Percentiles rank a stretch among this genome's conserved stretches.
These are phyloP conservation scores for Schizophyllum amplum DNA, from an alignment of 1,284 basidiomycete species.

Conservation along the genomic window DNA sequence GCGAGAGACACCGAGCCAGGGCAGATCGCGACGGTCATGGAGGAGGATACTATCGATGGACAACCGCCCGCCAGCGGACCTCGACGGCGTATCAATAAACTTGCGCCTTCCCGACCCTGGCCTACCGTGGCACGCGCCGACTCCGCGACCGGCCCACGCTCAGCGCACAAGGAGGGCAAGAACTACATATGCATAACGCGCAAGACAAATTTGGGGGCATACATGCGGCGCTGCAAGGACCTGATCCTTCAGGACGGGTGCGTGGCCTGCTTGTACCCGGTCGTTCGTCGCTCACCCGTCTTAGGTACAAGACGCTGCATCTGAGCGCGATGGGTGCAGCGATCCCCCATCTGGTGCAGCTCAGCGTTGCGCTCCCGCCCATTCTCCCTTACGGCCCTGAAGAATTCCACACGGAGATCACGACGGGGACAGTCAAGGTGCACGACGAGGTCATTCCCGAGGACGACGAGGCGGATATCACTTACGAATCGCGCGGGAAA, in stretches of 20 bases:
- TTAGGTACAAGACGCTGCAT: constrained; percentile 69
- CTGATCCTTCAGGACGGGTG: constrained; percentile 73
- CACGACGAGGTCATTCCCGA: constrained; percentile 74
- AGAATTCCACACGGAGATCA: constrained; percentile 61
- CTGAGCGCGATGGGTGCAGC: constrained; percentile 83
- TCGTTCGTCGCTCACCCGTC: constrained; percentile 5
- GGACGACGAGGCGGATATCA: constrained; percentile 66
- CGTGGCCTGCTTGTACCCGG: constrained; percentile 17
- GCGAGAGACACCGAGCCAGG: too few relatives aligned
- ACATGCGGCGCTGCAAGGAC: constrained; percentile 74
- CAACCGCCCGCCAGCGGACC: too few relatives aligned
- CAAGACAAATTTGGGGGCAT: constrained; percentile 64
- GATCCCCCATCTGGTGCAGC: constrained; percentile 72
- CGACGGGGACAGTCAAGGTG: constrained; percentile 71
- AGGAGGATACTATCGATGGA: too few relatives aligned
- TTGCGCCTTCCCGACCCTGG: constrained; percentile 63
- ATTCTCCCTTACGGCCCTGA: constrained; percentile 63
- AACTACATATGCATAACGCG: constrained; percentile 78
- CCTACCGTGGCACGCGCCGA: constrained; percentile 71
- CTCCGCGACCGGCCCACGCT: constrained; percentile 72
- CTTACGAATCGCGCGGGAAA: constrained; percentile 58
- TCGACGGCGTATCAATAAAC: constrained; percentile 44
- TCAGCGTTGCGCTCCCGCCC: constrained; percentile 65
- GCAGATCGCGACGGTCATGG: too few relatives aligned
- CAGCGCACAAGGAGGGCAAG: constrained; percentile 67